Conservation (phyloP, 768 basidiomycete genomes). For the Pleurotus pulmonarius region DNA sequence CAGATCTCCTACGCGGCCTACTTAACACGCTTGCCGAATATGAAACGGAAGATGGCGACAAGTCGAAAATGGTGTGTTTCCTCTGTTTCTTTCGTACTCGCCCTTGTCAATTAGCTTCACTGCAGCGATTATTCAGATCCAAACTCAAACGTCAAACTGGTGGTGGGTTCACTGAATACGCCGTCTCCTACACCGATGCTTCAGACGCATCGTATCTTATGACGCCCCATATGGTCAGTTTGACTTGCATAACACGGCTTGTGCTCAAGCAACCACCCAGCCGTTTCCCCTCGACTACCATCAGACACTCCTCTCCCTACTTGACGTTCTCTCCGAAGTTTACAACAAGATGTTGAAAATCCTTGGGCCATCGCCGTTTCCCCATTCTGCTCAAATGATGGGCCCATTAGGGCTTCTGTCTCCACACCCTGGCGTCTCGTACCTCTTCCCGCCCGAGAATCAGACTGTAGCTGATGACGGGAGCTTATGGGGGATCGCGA, state of each 20-base stretch:
- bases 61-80: slow-evolving; percentile 63
- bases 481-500: slow-evolving; percentile 74
- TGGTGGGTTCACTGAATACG: slow-evolving; percentile 56
- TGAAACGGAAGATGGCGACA: slow-evolving; percentile 74
- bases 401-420: slow-evolving; percentile 72
- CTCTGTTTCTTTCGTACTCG: not conserved
- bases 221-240: slow-evolving; percentile 68
- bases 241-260: slow-evolving; percentile 1
- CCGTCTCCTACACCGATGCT: slow-evolving; percentile 53
- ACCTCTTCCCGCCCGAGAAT: slow-evolving; percentile 54
- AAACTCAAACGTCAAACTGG: slow-evolving; percentile 51
- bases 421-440: slow-evolving; percentile 81
- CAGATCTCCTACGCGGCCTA: slow-evolving; percentile 76
- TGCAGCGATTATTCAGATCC: slow-evolving; percentile 56
- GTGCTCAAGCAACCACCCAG: slow-evolving; percentile 31
- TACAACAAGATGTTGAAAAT: slow-evolving; percentile 85
- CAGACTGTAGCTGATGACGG: slow-evolving; percentile 26
- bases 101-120: not conserved
- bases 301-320: slow-evolving; percentile 81
- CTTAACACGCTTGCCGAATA: slow-evolving; percentile 71
- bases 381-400: slow-evolving; percentile 65
- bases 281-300: slow-evolving; percentile 90
- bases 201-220: slow-evolving; percentile 68
- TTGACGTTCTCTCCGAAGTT: slow-evolving; percentile 85
- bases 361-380: slow-evolving; percentile 78